Percentiles rank a stretch among this genome's conserved stretches.
phyloP scores from a whole-genome alignment of 2,329 filamentous ascomycete genomes.

The Neoarthrinium moseri region DNA sequence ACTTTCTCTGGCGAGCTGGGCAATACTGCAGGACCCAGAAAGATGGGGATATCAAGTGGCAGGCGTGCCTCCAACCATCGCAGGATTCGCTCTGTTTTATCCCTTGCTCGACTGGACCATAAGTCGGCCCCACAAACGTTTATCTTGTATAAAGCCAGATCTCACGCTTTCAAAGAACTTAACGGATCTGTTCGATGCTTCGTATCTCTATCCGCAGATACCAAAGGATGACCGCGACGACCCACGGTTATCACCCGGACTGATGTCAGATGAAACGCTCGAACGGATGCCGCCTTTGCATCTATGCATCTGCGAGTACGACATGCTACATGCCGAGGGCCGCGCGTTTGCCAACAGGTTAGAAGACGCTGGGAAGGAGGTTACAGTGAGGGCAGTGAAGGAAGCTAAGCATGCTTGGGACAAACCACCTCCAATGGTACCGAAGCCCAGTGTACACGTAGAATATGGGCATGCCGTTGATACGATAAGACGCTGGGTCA shows the following conservation, averaged over 20 bases:
- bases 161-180: constrained; percentile 55
- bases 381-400: constrained; percentile 41
- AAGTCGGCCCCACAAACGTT: constrained; percentile 52
- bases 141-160: constrained; percentile 52
- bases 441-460: constrained; percentile 41
- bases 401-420: constrained; percentile 50
- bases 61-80: constrained; percentile 41
- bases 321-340: constrained; percentile 29
- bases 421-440: constrained; percentile 42
- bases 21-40: constrained; percentile 19
- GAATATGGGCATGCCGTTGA: constrained; percentile 45
- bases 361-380: constrained; percentile 22
- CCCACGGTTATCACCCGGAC: constrained; percentile 50
- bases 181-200: constrained; percentile 62
- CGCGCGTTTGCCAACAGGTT: constrained; percentile 20
- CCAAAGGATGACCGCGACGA: constrained; percentile 42
- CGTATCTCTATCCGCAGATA: constrained; percentile 54
- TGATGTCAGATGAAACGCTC: constrained; percentile 24
- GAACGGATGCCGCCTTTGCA: constrained; percentile 22
- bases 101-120: constrained; percentile 61
- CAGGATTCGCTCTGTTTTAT: constrained; percentile 61
- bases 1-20: constrained; percentile 42
- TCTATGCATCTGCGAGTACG: constrained; percentile 26
- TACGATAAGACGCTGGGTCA: constrained; percentile 37
- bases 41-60: constrained; percentile 21